These are phyloP conservation scores for Lodderomyces theae DNA, from an alignment of 1,139 yeast genomes.

Conservation along the genomic window DNA sequence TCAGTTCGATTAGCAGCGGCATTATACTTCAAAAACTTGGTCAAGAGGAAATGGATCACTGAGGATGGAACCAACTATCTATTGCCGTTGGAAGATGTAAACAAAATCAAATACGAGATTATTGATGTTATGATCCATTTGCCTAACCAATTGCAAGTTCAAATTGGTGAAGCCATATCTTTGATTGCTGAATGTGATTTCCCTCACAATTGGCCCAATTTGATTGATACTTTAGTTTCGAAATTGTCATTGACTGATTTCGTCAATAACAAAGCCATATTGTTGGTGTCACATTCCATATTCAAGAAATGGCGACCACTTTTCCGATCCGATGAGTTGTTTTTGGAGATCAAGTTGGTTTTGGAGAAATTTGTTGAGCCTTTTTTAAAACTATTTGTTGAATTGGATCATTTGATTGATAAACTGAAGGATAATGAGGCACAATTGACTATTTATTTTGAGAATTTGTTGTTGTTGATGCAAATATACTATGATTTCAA, in stretches of 20 bases:
- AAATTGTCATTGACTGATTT: conserved; percentile 65
- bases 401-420: conserved; percentile 65
- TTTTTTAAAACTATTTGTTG: conserved; percentile 62
- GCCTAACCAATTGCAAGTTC: conserved; percentile 75
- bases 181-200: conserved; percentile 95
- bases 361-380: conserved; percentile 83
- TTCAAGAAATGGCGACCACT: conserved; percentile 97
- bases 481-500: conserved; percentile 90
- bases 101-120: conserved; percentile 69
- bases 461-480: conserved; percentile 65
- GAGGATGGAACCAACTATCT: conserved; percentile 74
- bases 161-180: conserved; percentile 90
- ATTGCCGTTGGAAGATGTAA: conserved; percentile 60
- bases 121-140: conserved; percentile 78
- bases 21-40: conserved; percentile 82
- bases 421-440: conserved; percentile 32
- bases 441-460: conserved; percentile 56
- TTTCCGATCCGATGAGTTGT: conserved; percentile 86
- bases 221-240: conserved; percentile 72
- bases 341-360: conserved; percentile 83
- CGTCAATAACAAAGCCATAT: conserved; percentile 76
- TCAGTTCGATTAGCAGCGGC: conserved; percentile 84
- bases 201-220: conserved; percentile 82
- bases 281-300: conserved; percentile 91
- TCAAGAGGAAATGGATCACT: conserved; percentile 84